Conservation (phyloP, 768 basidiomycete genomes). For the Amanita brunnescens region DNA sequence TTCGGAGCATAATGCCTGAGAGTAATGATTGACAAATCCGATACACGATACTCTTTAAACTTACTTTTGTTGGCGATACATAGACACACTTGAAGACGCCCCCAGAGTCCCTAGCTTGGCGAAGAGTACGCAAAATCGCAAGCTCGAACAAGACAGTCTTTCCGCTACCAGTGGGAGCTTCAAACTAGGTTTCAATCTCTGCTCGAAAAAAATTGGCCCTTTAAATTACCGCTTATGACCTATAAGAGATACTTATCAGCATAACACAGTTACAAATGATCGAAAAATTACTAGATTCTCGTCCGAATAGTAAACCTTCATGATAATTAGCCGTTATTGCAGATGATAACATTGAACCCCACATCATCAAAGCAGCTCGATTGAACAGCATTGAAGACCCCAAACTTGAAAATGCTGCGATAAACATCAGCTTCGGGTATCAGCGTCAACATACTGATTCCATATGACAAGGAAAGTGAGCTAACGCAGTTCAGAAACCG, state of each 20-base stretch:
- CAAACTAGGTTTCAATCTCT: constrained; percentile 36
- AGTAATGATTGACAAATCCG: background rate
- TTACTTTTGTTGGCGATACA: too few species aligned
- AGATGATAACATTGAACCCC: constrained; percentile 15
- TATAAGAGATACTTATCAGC: constrained; percentile 20
- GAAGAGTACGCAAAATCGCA: too few species aligned
- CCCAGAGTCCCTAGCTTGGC: too few species aligned
- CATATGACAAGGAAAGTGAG: background rate
- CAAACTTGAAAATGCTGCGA: constrained; percentile 77
- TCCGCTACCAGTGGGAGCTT: constrained; percentile 87
- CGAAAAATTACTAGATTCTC: constrained; percentile 52
- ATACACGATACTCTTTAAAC: too few species aligned
- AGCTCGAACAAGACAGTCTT: constrained; percentile 95
- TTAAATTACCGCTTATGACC: constrained; percentile 60
- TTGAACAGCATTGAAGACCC: too few species aligned
- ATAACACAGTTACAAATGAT: background rate
- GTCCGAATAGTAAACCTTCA: constrained; percentile 47
- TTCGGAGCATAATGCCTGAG: constrained; percentile 68
- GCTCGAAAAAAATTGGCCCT: background rate
- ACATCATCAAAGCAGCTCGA: constrained; percentile 71
- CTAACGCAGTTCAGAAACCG: constrained; percentile 70
- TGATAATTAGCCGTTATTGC: background rate
- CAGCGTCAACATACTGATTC: constrained; percentile 6
- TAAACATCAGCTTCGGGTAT: too few species aligned
- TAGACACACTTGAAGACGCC: too few species aligned